Percentiles rank a stretch among this genome's conserved stretches.
phyloP scores from a whole-genome alignment of 2,329 filamentous ascomycete species.

The Colletotrichum sp. region DNA sequence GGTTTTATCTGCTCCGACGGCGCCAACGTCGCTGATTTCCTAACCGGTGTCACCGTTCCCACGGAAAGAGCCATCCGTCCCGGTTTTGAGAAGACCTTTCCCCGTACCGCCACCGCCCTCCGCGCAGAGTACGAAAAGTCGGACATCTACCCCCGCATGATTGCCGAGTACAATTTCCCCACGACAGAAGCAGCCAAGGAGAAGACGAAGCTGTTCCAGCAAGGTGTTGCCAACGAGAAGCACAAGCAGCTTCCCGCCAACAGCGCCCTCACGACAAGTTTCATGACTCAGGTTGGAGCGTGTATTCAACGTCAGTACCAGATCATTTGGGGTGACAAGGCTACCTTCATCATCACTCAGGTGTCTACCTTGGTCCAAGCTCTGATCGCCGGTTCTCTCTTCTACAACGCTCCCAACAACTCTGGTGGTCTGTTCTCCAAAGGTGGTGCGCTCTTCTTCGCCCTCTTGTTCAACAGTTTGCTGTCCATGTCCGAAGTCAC shows the following conservation, averaged over 20 bases:
- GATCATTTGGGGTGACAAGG: conserved; percentile 68
- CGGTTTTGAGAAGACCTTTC: conserved; percentile 44
- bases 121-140: conserved; percentile 56
- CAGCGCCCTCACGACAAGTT: conserved; percentile 62
- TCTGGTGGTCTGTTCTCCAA: conserved; percentile 68
- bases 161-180: conserved; percentile 62
- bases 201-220: conserved; percentile 57
- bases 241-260: conserved; percentile 54
- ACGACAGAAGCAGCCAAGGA: conserved; percentile 50
- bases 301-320: conserved; percentile 67
- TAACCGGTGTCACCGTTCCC: conserved; percentile 70
- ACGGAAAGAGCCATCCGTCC: conserved; percentile 68
- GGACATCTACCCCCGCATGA: conserved; percentile 53
- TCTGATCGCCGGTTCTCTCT: conserved; percentile 68
- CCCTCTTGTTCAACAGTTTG: conserved; percentile 66
- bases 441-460: conserved; percentile 67
- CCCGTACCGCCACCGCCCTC: conserved; percentile 49
- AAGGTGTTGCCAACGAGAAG: conserved; percentile 59
- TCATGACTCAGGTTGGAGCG: conserved; percentile 59
- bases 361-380: conserved; percentile 61
- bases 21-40: conserved; percentile 68
- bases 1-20: conserved; percentile 68
- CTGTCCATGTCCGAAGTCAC: conserved; percentile 71
- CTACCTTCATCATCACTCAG: conserved; percentile 68
- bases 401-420: conserved; percentile 66